A percentile compares a stretch with the other conserved stretches of the same genome.
Evolutionary conservation across 441 rosid genomes (phyloP).

Genomic region (Adansonia gregorii): DNA sequence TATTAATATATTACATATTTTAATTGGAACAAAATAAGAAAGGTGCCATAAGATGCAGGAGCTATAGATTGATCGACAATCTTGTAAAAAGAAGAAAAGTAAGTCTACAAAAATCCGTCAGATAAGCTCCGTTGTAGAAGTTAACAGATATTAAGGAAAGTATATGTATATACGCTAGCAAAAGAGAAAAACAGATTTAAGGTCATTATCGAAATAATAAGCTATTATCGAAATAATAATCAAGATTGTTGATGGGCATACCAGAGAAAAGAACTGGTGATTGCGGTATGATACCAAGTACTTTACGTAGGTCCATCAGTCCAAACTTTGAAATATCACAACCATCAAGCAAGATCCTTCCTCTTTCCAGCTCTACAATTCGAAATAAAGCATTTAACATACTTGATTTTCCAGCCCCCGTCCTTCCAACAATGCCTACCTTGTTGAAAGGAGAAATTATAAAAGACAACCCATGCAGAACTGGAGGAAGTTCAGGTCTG

Average conservation of each 20-base stretch:
- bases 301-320: no score
- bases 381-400: no score
- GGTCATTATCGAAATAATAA: not conserved
- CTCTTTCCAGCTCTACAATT: no score
- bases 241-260: no score
- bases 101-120: not conserved
- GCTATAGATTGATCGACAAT: not conserved
- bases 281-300: no score
- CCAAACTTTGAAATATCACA: no score
- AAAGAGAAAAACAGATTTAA: not conserved
- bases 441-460: no score
- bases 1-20: constrained; percentile 18
- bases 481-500: constrained; percentile 89
- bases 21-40: not conserved
- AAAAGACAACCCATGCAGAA: constrained; percentile 79
- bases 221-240: not conserved
- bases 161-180: not conserved
- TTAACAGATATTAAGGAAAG: not conserved
- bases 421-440: no score
- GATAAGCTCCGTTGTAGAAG: not conserved
- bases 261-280: no score
- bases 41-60: not conserved
- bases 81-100: not conserved
- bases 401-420: no score
- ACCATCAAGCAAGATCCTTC: no score